Evolutionary conservation across 2,329 filamentous ascomycete genomes (phyloP).

Genomic region (Aspergillus pseudoterreus): DNA sequence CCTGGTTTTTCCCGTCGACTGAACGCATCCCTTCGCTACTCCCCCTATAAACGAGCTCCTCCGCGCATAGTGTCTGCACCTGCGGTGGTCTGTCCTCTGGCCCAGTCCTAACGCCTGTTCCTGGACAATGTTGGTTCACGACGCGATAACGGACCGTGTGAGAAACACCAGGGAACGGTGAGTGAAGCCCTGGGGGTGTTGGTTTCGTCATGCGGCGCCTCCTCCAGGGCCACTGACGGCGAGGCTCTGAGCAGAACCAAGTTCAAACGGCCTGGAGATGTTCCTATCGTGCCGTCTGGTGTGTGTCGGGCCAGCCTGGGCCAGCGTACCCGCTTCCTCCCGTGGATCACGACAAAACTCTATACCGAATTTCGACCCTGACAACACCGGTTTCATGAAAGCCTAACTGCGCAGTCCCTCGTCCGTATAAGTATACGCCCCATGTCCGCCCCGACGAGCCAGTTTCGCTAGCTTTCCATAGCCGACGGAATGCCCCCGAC

Average conservation of each 20-base stretch:
- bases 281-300: not conserved
- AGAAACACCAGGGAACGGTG: not conserved
- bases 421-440: conserved; percentile 7
- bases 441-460: conserved; percentile 40
- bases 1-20: not conserved
- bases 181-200: not conserved
- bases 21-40: not conserved
- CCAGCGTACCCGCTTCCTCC: conserved; percentile 30
- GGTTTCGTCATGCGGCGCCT: conserved; percentile 10
- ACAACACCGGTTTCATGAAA: conserved; percentile 1
- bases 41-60: not conserved
- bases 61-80: not conserved
- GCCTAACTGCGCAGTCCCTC: not conserved
- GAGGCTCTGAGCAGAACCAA: conserved; percentile 5
- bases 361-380: conserved; percentile 14
- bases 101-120: not conserved
- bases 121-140: not conserved
- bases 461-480: conserved; percentile 39
- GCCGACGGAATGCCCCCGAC: conserved; percentile 30
- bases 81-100: not conserved
- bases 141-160: not conserved
- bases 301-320: conserved; percentile 10
- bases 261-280: not conserved
- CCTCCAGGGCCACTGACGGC: not conserved
- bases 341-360: conserved; percentile 35